Evolutionary conservation across 2,329 filamentous ascomycete species (phyloP).

Genomic region (Ophiostoma triangulosporum): DNA sequence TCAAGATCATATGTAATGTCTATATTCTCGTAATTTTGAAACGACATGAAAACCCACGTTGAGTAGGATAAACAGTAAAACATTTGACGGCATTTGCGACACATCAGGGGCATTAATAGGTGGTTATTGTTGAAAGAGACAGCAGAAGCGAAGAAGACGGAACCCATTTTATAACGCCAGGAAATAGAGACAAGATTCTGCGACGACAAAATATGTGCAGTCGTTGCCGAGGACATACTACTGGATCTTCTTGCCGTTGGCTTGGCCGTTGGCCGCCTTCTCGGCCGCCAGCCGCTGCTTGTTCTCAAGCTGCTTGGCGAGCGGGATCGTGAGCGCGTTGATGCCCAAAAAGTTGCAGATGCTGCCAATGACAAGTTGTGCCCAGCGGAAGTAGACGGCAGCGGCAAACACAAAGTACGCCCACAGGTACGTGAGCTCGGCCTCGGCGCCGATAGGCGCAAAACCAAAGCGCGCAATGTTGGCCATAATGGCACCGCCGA

Average conservation of each 20-base stretch:
- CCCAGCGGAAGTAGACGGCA: conserved; percentile 88
- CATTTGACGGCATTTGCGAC: no score
- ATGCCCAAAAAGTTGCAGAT: conserved; percentile 91
- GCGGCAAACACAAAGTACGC: conserved; percentile 72
- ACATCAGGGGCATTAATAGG: neutral
- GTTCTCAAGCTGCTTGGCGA: conserved; percentile 45
- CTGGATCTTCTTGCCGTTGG: conserved; percentile 17
- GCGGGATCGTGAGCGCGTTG: conserved; percentile 78
- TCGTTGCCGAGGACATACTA: neutral
- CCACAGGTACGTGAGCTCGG: conserved; percentile 72
- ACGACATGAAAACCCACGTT: no score
- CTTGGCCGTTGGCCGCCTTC: conserved; percentile 7
- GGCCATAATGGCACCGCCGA: conserved; percentile 69
- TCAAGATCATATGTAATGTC: no score
- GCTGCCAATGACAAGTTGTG: conserved; percentile 73
- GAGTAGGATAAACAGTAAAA: no score
- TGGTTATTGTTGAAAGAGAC: neutral
- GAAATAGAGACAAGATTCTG: neutral
- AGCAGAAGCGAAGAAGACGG: neutral
- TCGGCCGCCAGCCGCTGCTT: conserved; percentile 25
- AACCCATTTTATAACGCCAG: neutral
- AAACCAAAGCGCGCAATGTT: conserved; percentile 53
- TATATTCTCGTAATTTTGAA: no score
- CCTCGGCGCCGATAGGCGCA: conserved; percentile 41
- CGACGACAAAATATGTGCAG: no score